Percentiles rank a stretch among this genome's conserved stretches.
Conservation (phyloP, 805 yeast species). For the Candida maltosa region DNA sequence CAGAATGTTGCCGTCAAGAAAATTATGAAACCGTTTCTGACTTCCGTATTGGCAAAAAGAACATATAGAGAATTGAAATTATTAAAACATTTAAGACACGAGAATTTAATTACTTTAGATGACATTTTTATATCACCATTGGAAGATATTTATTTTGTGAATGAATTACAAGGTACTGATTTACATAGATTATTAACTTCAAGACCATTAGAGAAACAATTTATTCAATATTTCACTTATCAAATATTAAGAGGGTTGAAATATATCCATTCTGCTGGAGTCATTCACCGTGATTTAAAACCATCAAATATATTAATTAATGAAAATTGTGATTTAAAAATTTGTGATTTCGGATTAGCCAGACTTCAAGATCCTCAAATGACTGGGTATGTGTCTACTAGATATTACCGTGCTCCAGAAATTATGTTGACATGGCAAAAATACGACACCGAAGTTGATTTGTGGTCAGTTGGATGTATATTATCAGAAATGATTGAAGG, state of each 20-base stretch:
- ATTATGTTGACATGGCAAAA: conserved; percentile 99
- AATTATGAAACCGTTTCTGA: conserved; percentile 95
- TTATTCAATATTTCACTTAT: conserved; percentile 93
- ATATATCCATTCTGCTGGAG: conserved; percentile 90
- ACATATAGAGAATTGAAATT: conserved; percentile 94
- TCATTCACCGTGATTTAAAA: conserved; percentile 83
- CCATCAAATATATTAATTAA: conserved; percentile 82
- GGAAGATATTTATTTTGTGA: conserved; percentile 94
- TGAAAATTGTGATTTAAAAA: conserved; percentile 87
- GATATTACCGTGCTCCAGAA: conserved; percentile 97
- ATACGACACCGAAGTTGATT: conserved; percentile 93
- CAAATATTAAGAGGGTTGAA: conserved; percentile 89
- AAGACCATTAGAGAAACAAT: conserved; percentile 92
- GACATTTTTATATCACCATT: conserved; percentile 92
- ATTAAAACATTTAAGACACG: conserved; percentile 90
- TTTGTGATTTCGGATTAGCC: conserved; percentile 93
- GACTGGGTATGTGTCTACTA: conserved; percentile 96
- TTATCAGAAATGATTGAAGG: conserved; percentile 98
- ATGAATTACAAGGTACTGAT: conserved; percentile 96
- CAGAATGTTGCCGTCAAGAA: conserved; percentile 97
- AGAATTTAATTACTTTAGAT: conserved; percentile 86
- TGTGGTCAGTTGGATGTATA: conserved; percentile 97
- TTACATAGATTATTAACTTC: conserved; percentile 86
- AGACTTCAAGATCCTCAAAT: conserved; percentile 97
- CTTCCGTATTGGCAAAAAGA: conserved; percentile 92